Evolutionary conservation across 2,329 filamentous ascomycete genomes (phyloP).

Genomic region (Neurospora crassa): DNA sequence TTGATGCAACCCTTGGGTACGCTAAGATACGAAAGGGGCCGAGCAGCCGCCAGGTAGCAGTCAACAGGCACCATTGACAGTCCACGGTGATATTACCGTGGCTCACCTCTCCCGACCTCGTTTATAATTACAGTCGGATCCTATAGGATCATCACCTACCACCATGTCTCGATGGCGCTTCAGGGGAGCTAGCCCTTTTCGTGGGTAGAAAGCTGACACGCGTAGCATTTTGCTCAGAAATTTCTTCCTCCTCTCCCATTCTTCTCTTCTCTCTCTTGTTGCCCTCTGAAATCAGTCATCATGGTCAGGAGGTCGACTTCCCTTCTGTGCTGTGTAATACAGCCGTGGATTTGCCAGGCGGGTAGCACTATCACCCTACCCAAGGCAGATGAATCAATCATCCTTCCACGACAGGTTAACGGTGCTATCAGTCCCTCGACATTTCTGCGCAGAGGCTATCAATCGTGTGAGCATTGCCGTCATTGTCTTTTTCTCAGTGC

Average conservation of each 20-base stretch:
- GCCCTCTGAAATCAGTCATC: not conserved
- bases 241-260: not conserved
- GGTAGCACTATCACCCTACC: not conserved
- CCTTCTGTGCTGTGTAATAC: not conserved
- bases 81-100: not conserved
- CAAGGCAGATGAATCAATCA: not conserved
- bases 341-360: not conserved
- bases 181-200: not conserved
- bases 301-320: slow-evolving; percentile 1
- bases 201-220: not conserved
- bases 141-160: not conserved
- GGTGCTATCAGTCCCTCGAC: slow-evolving; percentile 5
- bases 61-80: not conserved
- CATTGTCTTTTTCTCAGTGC: not conserved
- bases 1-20: not conserved
- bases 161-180: not conserved
- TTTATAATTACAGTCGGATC: not conserved
- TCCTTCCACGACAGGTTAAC: slow-evolving; percentile 9
- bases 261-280: not conserved
- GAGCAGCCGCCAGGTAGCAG: not conserved
- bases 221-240: not conserved
- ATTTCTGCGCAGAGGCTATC: slow-evolving; percentile 16
- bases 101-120: not conserved
- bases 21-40: not conserved
- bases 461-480: slow-evolving; percentile 14